phyloP scores from a whole-genome alignment of 257 asterid genomes.

The Plectranthus barbatus region DNA sequence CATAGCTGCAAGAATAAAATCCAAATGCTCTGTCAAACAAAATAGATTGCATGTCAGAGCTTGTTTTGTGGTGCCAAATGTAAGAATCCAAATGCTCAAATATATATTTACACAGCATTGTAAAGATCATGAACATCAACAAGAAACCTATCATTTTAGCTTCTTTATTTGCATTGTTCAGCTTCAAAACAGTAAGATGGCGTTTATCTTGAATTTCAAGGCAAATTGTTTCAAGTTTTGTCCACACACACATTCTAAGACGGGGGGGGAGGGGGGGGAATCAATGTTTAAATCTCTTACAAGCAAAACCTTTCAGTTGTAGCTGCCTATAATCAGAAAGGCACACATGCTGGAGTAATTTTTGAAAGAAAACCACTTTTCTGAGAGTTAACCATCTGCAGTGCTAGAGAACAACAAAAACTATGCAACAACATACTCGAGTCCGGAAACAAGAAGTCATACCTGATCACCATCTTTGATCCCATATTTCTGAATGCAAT shows the following conservation, averaged over 20 bases:
- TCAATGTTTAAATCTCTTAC: background rate
- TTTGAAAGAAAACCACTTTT: background rate
- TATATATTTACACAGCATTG: background rate
- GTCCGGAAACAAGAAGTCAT: too few relatives aligned
- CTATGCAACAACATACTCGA: too few relatives aligned
- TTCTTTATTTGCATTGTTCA: background rate
- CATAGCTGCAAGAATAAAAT: slow-evolving; percentile 34
- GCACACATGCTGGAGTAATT: background rate
- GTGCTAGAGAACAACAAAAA: background rate
- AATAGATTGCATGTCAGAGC: background rate
- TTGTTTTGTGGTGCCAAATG: background rate
- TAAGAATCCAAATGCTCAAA: background rate
- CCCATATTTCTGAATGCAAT: slow-evolving; percentile 33
- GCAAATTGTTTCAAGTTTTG: too few relatives aligned
- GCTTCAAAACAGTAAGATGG: background rate
- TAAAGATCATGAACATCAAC: too few relatives aligned
- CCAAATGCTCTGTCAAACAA: background rate
- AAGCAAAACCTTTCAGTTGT: too few relatives aligned
- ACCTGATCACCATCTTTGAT: slow-evolving; percentile 64
- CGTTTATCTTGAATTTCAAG: background rate
- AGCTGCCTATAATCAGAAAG: background rate
- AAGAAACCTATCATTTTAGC: background rate
- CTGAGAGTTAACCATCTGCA: background rate
- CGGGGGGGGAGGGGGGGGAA: background rate
- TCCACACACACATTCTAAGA: background rate